A percentile compares a stretch with the other conserved stretches of the same genome.
Conservation (phyloP, 2,329 filamentous ascomycete genomes). For the Diaporthe longicolla region DNA sequence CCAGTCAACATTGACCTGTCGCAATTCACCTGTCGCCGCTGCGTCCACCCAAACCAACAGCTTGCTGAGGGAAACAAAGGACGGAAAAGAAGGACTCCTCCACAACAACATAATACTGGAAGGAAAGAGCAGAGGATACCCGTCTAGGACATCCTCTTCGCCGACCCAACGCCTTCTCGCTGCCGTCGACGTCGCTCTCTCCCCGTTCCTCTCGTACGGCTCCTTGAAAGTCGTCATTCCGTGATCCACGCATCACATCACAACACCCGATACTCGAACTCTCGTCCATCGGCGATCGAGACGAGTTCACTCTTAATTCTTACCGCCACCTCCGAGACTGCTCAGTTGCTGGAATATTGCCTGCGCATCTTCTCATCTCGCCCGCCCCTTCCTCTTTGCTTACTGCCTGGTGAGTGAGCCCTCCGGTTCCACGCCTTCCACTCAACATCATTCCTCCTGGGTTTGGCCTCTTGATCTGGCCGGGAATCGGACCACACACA, state of each 20-base stretch:
- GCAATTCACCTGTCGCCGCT: not conserved
- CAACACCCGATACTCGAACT: conserved; percentile 31
- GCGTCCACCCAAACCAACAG: conserved; percentile 1
- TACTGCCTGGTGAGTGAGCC: conserved; percentile 41
- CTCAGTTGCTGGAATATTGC: conserved; percentile 53
- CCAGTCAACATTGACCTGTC: not conserved
- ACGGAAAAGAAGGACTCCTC: not conserved
- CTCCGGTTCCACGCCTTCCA: not conserved
- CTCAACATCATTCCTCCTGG: not conserved
- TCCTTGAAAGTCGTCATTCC: not conserved
- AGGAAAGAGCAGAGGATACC: conserved; percentile 27
- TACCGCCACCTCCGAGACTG: conserved; percentile 20
- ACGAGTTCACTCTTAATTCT: conserved; percentile 31
- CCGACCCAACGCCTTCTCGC: not conserved
- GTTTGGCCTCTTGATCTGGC: not conserved
- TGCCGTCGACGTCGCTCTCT: conserved; percentile 9
- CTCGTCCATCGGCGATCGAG: conserved; percentile 41
- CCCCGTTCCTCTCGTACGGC: not conserved
- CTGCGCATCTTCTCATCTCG: conserved; percentile 44
- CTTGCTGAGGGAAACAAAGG: not conserved
- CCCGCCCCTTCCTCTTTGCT: conserved; percentile 35
- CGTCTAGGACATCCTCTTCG: not conserved
- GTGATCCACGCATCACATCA: conserved; percentile 1
- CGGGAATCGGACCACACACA: not conserved
- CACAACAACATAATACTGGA: not conserved